Percentiles rank a stretch among this genome's conserved stretches.
These are phyloP conservation scores for Fistulina hepatica DNA, from an alignment of 1,284 basidiomycete species.

Conservation along the genomic window DNA sequence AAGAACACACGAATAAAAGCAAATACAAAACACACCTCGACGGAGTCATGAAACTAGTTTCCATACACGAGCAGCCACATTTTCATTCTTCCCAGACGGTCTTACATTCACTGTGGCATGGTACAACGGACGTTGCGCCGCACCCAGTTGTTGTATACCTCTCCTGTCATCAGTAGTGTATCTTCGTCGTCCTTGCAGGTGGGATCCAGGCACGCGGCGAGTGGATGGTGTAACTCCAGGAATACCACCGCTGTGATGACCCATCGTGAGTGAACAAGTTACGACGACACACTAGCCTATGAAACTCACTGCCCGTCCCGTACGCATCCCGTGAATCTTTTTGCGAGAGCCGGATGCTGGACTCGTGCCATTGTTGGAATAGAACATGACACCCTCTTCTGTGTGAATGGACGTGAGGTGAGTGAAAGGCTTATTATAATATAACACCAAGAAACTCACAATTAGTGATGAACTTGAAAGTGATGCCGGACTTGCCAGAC, in stretches of 20 bases:
- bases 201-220: constrained; percentile 39
- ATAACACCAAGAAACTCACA: constrained; percentile 33
- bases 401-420: constrained; percentile 4
- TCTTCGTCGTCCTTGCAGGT: constrained; percentile 37
- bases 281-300: neutral
- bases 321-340: constrained; percentile 69
- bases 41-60: too few species aligned
- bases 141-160: constrained; percentile 52
- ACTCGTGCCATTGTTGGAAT: constrained; percentile 46
- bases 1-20: too few species aligned
- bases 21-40: too few species aligned
- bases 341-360: constrained; percentile 44
- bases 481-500: constrained; percentile 48
- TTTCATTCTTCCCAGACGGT: constrained; percentile 11
- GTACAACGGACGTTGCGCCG: constrained; percentile 30
- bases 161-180: constrained; percentile 44
- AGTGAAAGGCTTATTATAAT: constrained; percentile 1
- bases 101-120: constrained; percentile 11
- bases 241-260: constrained; percentile 46
- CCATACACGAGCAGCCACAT: too few species aligned
- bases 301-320: constrained; percentile 38
- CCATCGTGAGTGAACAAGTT: constrained; percentile 1
- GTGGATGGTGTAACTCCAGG: constrained; percentile 62
- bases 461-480: constrained; percentile 53
- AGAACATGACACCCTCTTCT: constrained; percentile 69